A percentile compares a stretch with the other conserved stretches of the same genome.
Evolutionary conservation across 1,284 basidiomycete species (phyloP).

Genomic region (Pseudozyma pruni): DNA sequence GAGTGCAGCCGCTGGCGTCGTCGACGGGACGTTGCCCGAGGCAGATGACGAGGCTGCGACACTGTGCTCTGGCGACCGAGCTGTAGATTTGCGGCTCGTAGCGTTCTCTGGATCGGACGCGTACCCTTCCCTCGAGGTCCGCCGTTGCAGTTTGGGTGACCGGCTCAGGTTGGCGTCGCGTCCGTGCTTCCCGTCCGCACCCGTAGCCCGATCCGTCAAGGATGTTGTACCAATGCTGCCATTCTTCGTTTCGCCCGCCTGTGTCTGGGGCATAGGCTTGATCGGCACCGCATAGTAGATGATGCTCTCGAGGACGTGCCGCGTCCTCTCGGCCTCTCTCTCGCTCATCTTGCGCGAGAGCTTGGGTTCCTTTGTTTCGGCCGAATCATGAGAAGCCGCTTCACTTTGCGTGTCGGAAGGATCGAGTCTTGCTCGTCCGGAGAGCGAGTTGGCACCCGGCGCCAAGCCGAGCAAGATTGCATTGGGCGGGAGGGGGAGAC

Average conservation of each 20-base stretch:
- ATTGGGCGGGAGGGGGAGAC: constrained; percentile 23
- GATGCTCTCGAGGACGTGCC: constrained; percentile 33
- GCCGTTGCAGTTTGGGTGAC: constrained; percentile 14
- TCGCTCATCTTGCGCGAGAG: constrained; percentile 23
- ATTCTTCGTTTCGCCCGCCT: background rate
- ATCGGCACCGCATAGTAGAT: constrained; percentile 35
- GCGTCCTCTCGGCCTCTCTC: constrained; percentile 28
- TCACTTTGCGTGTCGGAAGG: background rate
- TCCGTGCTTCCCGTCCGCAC: background rate
- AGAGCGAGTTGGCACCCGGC: constrained; percentile 38
- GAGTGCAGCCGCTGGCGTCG: background rate
- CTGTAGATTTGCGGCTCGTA: constrained; percentile 7
- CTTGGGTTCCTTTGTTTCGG: constrained; percentile 9
- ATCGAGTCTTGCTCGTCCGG: constrained; percentile 14
- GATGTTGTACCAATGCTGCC: background rate
- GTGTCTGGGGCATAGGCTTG: background rate
- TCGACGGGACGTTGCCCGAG: background rate
- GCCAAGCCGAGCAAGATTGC: constrained; percentile 38
- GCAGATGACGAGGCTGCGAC: background rate
- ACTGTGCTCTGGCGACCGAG: background rate
- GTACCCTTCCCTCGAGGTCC: constrained; percentile 28
- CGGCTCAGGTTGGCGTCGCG: background rate
- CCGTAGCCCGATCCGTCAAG: background rate
- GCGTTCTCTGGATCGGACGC: constrained; percentile 43
- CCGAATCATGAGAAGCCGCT: background rate